phyloP scores from a whole-genome alignment of 2,329 filamentous ascomycete genomes.

The Cladosporium sp. region DNA sequence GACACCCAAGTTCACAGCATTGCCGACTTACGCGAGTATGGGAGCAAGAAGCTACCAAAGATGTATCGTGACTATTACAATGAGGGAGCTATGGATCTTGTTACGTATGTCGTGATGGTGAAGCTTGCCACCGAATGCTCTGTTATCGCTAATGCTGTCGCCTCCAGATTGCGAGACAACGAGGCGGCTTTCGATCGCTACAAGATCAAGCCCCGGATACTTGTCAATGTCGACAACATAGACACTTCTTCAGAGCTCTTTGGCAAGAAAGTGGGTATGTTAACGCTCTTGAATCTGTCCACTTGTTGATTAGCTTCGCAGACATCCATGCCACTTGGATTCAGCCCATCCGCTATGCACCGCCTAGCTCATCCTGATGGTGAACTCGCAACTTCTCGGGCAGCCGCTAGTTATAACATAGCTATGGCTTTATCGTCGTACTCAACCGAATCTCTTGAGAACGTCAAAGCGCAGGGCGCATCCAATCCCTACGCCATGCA shows the following conservation, averaged over 20 bases:
- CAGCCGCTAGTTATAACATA: conserved; percentile 48
- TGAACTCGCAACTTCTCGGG: conserved; percentile 53
- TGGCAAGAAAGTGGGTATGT: conserved; percentile 36
- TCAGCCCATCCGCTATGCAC: conserved; percentile 58
- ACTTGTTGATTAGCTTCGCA: conserved; percentile 25
- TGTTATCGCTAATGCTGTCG: neutral
- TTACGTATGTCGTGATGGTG: conserved; percentile 34
- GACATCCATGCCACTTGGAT: conserved; percentile 52
- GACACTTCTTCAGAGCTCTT: conserved; percentile 50
- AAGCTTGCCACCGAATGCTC: neutral
- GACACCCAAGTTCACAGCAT: conserved; percentile 26
- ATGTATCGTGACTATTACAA: conserved; percentile 42
- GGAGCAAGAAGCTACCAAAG: conserved; percentile 24
- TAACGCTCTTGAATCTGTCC: neutral
- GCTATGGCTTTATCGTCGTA: conserved; percentile 55
- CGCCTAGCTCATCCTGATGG: conserved; percentile 55
- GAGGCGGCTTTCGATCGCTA: conserved; percentile 53
- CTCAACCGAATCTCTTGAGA: conserved; percentile 53
- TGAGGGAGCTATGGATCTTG: conserved; percentile 35
- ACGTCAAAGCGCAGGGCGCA: conserved; percentile 49
- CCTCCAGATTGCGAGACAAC: conserved; percentile 49
- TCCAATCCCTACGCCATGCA: conserved; percentile 56
- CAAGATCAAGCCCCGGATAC: conserved; percentile 43
- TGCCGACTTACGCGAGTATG: conserved; percentile 21
- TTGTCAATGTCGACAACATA: conserved; percentile 43